Evolutionary conservation across 2,329 filamentous ascomycete species (phyloP).

Genomic region (Monosporascus ibericus): DNA sequence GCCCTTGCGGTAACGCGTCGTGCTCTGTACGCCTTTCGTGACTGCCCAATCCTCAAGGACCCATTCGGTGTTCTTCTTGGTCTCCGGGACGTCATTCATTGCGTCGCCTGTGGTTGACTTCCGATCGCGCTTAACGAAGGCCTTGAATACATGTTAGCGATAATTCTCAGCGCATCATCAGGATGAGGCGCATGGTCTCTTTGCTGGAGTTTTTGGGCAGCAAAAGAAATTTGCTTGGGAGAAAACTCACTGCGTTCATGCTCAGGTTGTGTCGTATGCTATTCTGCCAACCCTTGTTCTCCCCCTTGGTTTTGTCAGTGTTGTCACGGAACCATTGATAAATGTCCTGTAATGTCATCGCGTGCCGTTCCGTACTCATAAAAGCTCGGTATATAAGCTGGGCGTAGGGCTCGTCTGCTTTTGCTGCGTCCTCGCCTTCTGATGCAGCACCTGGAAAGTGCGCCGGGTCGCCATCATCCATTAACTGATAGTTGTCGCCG

Average conservation of each 20-base stretch:
- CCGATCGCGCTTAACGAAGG: slow-evolving; percentile 35
- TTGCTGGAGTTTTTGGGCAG: too few relatives aligned
- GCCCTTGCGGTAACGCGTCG: slow-evolving; percentile 67
- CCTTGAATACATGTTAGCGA: slow-evolving; percentile 18
- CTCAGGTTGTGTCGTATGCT: slow-evolving; percentile 93
- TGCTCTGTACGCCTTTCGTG: slow-evolving; percentile 70
- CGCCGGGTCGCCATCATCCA: slow-evolving; percentile 5
- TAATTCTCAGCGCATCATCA: not conserved
- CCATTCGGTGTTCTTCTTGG: slow-evolving; percentile 71
- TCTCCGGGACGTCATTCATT: slow-evolving; percentile 36
- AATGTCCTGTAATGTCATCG: slow-evolving; percentile 77
- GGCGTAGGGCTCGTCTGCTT: slow-evolving; percentile 65
- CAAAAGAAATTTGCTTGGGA: not conserved
- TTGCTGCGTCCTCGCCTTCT: slow-evolving; percentile 17
- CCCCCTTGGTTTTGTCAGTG: slow-evolving; percentile 65
- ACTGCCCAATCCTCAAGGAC: slow-evolving; percentile 65
- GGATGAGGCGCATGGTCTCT: too few relatives aligned
- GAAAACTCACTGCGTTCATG: slow-evolving; percentile 75
- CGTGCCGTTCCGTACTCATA: slow-evolving; percentile 56
- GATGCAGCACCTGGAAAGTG: slow-evolving; percentile 11
- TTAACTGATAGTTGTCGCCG: not conserved
- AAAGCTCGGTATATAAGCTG: slow-evolving; percentile 74
- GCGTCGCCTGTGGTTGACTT: slow-evolving; percentile 34
- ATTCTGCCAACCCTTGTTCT: slow-evolving; percentile 80
- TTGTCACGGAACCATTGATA: slow-evolving; percentile 86